Conservation (phyloP, 78 protist species). For the Fonticula alba region DNA sequence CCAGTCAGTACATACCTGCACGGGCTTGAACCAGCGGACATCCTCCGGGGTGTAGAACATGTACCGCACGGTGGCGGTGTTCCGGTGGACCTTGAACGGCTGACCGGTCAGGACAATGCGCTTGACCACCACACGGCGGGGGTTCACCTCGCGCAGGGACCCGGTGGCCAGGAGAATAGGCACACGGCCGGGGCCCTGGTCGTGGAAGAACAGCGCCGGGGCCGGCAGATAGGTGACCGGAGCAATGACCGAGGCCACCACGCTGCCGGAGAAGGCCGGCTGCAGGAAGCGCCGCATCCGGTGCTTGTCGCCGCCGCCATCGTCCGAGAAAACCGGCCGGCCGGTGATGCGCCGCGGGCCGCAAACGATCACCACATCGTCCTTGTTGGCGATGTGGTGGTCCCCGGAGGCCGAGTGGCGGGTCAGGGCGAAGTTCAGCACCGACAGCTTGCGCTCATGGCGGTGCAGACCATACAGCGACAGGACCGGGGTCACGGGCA, state of each 20-base stretch:
- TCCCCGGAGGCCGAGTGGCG: constrained; percentile 29
- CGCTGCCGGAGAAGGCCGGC: no score
- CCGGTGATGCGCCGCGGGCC: constrained; percentile 45
- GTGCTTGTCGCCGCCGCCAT: constrained; percentile 42
- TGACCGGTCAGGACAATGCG: constrained; percentile 64
- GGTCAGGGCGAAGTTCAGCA: constrained; percentile 49
- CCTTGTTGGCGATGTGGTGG: constrained; percentile 1
- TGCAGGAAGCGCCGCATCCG: constrained; percentile 50
- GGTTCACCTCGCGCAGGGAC: constrained; percentile 34
- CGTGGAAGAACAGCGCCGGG: constrained; percentile 46
- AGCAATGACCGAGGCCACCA: constrained; percentile 56
- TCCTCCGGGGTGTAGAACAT: constrained; percentile 93
- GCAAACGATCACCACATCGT: constrained; percentile 19
- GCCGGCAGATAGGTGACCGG: constrained; percentile 57
- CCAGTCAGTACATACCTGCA: constrained; percentile 33
- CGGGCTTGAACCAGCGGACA: constrained; percentile 83
- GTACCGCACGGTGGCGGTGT: constrained; percentile 51
- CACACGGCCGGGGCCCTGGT: not conserved
- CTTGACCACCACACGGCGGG: constrained; percentile 80
- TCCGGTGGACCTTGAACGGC: constrained; percentile 58
- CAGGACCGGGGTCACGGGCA: constrained; percentile 10
- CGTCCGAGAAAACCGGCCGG: constrained; percentile 47
- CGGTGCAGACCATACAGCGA: constrained; percentile 35
- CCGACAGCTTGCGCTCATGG: constrained; percentile 76
- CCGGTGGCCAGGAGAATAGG: constrained; percentile 44